Base-by-base conservation (phyloP, 2,329 filamentous ascomycete genomes). In the Aureobasidium musti region DNA sequence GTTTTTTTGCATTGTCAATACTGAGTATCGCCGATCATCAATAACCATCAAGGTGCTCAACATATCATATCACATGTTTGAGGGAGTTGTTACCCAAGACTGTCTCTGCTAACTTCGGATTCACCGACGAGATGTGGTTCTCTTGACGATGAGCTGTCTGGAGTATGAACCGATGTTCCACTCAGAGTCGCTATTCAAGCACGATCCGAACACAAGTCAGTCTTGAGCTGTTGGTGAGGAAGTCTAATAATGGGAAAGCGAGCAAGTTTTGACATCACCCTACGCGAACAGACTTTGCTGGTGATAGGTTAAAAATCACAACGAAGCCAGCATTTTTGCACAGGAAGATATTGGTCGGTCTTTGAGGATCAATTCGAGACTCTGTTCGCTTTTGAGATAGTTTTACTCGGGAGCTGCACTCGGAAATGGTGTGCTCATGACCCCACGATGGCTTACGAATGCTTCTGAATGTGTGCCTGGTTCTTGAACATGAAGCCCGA, bases 401-500 rank as follows among this genome's bases (percentile, higher is more conserved):
- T 52, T 52, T 30, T n/a, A 6, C 26, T 17, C 49, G 10, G 11
- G 17, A 33, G 2, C 26, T 30, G 26, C 26, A 30, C 17, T 30
- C 28, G 30, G 14, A 52, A 19, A 28, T n/a, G 17, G 49, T 11
- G 33, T 35, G 33, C 33, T 35, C 2, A 11, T 35, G 33, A 11
- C 33, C 10, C 33, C 33, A 35, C 33, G 26, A n/a, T 11, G 23
- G 21, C 17, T 37, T 37, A 61, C n/a, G 61, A 64, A 41, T 67
- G 57, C 79, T 82, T 84, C 72, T 82, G 82, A 50, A 81, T 79
- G 47, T 84, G 83, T 74, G 86, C 84, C 1, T 71, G 72, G 71
- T 89, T 89, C 70, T 81, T 81, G 74, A 90, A 89, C 4, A 87
- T 87, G 70, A 86, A 89, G 3, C 85, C 86, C 68, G 83, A 82